A percentile compares a stretch with the other conserved stretches of the same genome.
Evolutionary conservation across 192 early-diverging fungal species (phyloP).

Genomic region (Linderina pennispora): DNA sequence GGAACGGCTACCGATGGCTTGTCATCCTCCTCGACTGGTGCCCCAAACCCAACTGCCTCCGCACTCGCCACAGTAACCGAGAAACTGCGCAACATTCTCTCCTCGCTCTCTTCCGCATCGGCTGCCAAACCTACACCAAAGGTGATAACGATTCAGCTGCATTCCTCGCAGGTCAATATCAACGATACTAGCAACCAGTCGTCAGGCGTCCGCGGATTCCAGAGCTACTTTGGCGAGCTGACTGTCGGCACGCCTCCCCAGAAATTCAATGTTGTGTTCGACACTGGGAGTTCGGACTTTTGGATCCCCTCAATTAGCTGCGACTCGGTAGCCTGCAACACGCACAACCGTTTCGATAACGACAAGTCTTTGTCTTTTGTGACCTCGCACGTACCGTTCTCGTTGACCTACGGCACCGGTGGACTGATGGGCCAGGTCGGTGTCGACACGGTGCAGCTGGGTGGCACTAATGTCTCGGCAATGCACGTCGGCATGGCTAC

Average conservation of each 20-base stretch:
- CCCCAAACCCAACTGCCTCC: no score
- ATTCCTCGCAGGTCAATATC: constrained; percentile 36
- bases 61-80: no score
- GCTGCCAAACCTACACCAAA: constrained; percentile 1
- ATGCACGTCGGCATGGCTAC: constrained; percentile 48
- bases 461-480: constrained; percentile 24
- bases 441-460: constrained; percentile 43
- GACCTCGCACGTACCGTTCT: constrained; percentile 32
- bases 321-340: constrained; percentile 36
- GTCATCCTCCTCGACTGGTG: no score
- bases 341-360: constrained; percentile 44
- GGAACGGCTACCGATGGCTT: not conserved
- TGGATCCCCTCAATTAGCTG: constrained; percentile 53
- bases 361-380: constrained; percentile 38
- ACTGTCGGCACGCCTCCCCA: constrained; percentile 50
- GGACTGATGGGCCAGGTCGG: constrained; percentile 49
- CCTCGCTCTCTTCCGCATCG: not conserved
- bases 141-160: constrained; percentile 17
- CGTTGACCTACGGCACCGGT: constrained; percentile 50
- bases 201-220: constrained; percentile 35
- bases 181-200: constrained; percentile 18
- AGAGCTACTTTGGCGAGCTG: constrained; percentile 43
- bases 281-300: constrained; percentile 55
- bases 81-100: no score
- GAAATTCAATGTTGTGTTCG: constrained; percentile 53